phyloP scores from a whole-genome alignment of 2,329 filamentous ascomycete genomes.

The Aspergillus ochraceus region DNA sequence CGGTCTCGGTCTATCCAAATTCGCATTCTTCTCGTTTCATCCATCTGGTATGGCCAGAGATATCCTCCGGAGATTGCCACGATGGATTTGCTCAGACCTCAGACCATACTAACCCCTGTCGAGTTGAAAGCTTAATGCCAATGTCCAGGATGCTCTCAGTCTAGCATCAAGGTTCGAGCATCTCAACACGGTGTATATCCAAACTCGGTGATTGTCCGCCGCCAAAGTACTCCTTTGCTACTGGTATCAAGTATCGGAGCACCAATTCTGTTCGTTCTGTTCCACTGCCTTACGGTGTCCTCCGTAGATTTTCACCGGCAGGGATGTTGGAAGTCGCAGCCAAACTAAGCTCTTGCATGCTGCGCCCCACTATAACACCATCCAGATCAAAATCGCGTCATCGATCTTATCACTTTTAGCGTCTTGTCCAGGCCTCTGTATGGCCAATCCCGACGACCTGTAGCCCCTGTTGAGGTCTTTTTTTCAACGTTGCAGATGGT shows the following conservation, averaged over 20 bases:
- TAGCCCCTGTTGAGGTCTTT: background rate
- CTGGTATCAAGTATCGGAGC: too few species aligned
- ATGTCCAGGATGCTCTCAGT: background rate
- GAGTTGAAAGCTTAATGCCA: background rate
- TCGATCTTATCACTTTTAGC: constrained; percentile 26
- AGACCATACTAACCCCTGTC: background rate
- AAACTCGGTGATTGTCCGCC: background rate
- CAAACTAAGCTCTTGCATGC: constrained; percentile 1
- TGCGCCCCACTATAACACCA: constrained; percentile 25
- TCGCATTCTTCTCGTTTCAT: too few species aligned
- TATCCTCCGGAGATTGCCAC: too few species aligned
- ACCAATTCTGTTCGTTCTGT: too few species aligned
- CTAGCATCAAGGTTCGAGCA: background rate
- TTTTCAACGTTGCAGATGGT: background rate
- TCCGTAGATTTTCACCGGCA: too few species aligned
- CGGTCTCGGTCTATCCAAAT: too few species aligned
- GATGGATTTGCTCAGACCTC: background rate
- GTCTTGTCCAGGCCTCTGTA: background rate
- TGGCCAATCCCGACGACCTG: background rate
- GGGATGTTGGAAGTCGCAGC: background rate
- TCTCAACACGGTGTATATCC: background rate
- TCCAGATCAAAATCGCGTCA: constrained; percentile 37
- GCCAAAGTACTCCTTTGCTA: too few species aligned
- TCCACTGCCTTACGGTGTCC: too few species aligned
- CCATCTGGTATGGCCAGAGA: background rate